Evolutionary conservation across 2,329 filamentous ascomycete species (phyloP), one percentile per base, ranked within the genome.

Genomic region (Capronia epimyces): DNA sequence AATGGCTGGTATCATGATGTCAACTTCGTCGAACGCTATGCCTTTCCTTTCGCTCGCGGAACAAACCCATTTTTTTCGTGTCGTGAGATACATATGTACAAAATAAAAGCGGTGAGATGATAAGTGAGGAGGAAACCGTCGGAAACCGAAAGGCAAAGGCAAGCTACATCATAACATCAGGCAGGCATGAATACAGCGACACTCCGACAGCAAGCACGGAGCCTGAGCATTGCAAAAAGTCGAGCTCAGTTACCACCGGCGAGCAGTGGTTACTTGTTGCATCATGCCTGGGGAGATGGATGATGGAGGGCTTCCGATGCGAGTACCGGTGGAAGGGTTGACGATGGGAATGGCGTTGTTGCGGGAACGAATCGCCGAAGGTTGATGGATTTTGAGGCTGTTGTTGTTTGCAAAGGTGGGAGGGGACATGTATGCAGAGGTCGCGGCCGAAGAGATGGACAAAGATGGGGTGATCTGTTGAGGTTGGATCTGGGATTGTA

Each of bases 321-420:
- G 81, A 69, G 89, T 83, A 65, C 93, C 89, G 50, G 91, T 96
- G 62, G 81, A 87, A 48, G 93, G 93, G 77, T 98, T 95, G 71
- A 97, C 88, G 68, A 98, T 98, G 53, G 91, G 91, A 61, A 97
- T 97, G 65, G 93, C 89, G 70, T 96, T 97, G 71, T 89, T 88
- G 29, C 59, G 53, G 12, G 55, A 55, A 62, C 93, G 87, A 58
- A 90, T 88, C 56, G 90, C 88, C 56, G 90, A 79, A 55, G 90
- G 89, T 75, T 96, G 91, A 72, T 95, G 89, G 57, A 94, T 77
- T 75, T 95, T 96, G 63, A 91, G 76, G 71, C 82, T 81, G 63
- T 82, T 77, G 64, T 80, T 86, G 62, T 76, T 75, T 63, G 83
- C 84, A 24, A 36, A 57, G 24, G 82, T 76, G 34, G 84, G 82